Conservation (phyloP, 1,284 basidiomycete genomes). For the Lentinus polychrous region DNA sequence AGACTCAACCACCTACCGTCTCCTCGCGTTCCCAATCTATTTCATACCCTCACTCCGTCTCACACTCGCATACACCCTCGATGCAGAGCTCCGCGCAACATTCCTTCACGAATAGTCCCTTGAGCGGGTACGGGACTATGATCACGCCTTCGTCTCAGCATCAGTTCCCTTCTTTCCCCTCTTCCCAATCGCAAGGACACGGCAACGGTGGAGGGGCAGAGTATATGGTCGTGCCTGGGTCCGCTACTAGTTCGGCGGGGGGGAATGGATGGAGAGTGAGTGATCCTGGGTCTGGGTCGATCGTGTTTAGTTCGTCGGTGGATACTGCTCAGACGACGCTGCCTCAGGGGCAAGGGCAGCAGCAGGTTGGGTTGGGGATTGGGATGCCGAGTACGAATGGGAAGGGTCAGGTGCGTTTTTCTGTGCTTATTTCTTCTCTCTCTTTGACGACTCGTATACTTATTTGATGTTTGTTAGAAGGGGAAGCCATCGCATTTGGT, state of each 20-base stretch:
- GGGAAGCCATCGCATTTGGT: slow-evolving; percentile 38
- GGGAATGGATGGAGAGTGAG: slow-evolving; percentile 22
- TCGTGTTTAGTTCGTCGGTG: no score
- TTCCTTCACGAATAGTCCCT: slow-evolving; percentile 28
- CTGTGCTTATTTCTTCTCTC: not conserved
- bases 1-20: slow-evolving; percentile 13
- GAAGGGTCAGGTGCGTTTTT: not conserved
- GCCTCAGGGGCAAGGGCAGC: slow-evolving; percentile 2
- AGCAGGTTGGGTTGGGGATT: slow-evolving; percentile 16
- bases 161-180: no score
- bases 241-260: no score
- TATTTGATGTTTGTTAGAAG: slow-evolving; percentile 13
- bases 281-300: slow-evolving; percentile 20
- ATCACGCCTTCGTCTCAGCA: no score
- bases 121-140: slow-evolving; percentile 3
- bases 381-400: slow-evolving; percentile 10
- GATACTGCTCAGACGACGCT: not conserved
- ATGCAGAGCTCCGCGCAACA: slow-evolving; percentile 33
- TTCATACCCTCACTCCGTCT: slow-evolving; percentile 23
- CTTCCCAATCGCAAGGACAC: no score
- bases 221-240: no score
- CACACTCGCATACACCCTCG: slow-evolving; percentile 36
- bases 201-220: not conserved
- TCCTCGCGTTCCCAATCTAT: slow-evolving; percentile 33
- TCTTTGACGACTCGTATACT: not conserved